phyloP scores from a whole-genome alignment of 176 grass and related monocot genomes.

The Dendrocalamus sinicus region DNA sequence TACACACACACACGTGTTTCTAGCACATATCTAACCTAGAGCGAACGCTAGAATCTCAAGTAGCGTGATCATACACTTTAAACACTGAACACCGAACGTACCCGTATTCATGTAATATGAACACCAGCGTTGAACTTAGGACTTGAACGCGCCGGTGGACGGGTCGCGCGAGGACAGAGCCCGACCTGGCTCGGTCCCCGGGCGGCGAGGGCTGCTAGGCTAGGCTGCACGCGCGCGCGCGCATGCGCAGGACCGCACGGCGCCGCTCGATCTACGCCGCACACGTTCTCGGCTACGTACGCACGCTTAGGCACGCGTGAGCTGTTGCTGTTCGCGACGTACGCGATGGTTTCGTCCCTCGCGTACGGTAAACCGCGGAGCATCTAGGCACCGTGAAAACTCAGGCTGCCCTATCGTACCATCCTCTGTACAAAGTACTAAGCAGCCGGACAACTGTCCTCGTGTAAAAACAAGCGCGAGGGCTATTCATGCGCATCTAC shows the following conservation, averaged over 20 bases:
- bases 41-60: no score
- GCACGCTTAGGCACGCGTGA: no score
- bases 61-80: no score
- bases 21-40: no score
- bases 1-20: no score
- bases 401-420: not conserved
- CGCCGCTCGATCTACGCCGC: not conserved
- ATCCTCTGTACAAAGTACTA: not conserved
- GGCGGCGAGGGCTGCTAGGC: not conserved
- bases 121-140: no score
- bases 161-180: no score
- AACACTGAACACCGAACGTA: no score
- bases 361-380: not conserved
- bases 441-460: not conserved
- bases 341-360: not conserved
- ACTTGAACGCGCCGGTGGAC: no score
- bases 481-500: constrained; percentile 19
- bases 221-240: not conserved
- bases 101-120: no score
- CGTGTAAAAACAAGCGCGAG: not conserved
- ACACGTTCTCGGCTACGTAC: not conserved
- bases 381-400: not conserved
- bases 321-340: not conserved
- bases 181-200: no score
- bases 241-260: not conserved